These are phyloP conservation scores for Volvox reticuliferus DNA, from an alignment of 139 green algal species.

Conservation along the genomic window DNA sequence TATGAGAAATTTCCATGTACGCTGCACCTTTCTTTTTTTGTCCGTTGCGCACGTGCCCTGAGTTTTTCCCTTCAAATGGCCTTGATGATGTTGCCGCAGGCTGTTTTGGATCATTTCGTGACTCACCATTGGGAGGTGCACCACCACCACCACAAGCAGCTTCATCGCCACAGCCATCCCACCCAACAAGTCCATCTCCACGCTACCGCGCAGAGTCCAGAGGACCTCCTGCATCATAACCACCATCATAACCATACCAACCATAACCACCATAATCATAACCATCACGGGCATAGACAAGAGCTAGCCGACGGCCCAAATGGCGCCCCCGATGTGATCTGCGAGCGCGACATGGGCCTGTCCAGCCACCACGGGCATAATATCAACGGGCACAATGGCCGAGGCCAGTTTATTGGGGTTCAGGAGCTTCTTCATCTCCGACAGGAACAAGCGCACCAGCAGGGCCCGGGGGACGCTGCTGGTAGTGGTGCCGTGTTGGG, in stretches of 20 bases:
- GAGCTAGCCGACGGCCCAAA: neutral
- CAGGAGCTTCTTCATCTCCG: neutral
- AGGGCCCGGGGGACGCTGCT: neutral
- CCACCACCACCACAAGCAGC: conserved; percentile 20
- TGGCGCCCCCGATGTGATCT: neutral
- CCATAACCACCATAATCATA: neutral
- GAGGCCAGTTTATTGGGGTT: neutral
- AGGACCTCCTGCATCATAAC: neutral
- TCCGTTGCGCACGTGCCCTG: neutral
- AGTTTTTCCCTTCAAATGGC: too few species aligned
- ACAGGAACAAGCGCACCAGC: conserved; percentile 36
- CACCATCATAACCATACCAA: conserved; percentile 1
- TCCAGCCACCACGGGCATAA: neutral
- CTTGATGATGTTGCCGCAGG: neutral
- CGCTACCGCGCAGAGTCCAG: neutral
- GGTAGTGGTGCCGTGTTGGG: neutral
- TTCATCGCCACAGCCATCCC: neutral
- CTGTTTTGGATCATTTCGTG: neutral
- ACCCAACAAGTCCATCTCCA: neutral
- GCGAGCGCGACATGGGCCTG: neutral
- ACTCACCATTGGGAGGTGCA: neutral
- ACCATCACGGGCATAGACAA: neutral
- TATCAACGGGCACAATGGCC: neutral
- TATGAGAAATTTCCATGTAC: too few species aligned
- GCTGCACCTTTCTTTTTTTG: neutral